Base-by-base conservation (phyloP, 805 yeast genomes). In the Huiozyma sinensis region DNA sequence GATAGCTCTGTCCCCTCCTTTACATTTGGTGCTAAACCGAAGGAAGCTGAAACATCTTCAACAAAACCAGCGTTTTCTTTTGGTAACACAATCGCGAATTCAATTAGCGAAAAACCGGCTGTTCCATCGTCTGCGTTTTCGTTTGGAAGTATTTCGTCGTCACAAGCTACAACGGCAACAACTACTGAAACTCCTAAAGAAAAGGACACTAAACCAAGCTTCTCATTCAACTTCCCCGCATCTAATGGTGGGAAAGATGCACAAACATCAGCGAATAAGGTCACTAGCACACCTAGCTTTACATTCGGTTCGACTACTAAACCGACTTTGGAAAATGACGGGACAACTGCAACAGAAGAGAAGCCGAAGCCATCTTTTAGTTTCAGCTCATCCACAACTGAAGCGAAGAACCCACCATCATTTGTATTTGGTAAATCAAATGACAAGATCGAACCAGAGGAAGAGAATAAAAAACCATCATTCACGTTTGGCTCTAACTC, bases 401-500 rank as follows among this genome's bases (percentile, higher is more conserved):
- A 33, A 4, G 37, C 47, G 12, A 37, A 32, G 3, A 32, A 50
- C 10, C 13, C 47, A 7, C 46, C 52, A 39, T 43, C 56, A 4
- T 49, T 52, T 33, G 41, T 52, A 5, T 53, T 53, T 34, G 48
- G 51, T 10, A 41, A 44, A 17, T 28, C 50, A n/a, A 28, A 30
- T 30, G 27, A 41, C 13, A n/a, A 34, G 33, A 13, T 48, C 11
- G 48, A 45, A 11, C 64, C 63, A 9, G 67, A 56, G 8, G 73
- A 70, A 4, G 39, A 44, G 27, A n/a, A 35, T 30, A 39, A 50
- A 10, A 52, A 53, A 42, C 58, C 65, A 12, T 47, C 55, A 2
- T 64, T 65, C 49, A 47, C 47, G 12, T 60, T 63, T 52, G 60
- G 67, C 36, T 33, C 54, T 10, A 27, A 29, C 11, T 33, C 54